Evolutionary conservation across 768 basidiomycete species (phyloP).

Genomic region (Phanerochaete carnosa): DNA sequence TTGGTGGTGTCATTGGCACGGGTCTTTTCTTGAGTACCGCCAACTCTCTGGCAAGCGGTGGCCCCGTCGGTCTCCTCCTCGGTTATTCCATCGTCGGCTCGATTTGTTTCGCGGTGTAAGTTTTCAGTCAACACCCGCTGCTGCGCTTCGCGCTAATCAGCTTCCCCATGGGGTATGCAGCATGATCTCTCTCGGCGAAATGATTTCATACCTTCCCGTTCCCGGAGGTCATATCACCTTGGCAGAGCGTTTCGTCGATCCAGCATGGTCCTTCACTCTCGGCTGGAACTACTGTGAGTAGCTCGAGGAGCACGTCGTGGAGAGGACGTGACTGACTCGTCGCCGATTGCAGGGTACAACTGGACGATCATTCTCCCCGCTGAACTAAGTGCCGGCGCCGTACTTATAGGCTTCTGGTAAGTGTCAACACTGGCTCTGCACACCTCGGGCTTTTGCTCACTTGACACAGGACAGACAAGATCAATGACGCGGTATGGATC

Average conservation of each 20-base stretch:
- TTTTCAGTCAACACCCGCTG: neutral
- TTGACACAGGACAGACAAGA: slow-evolving; percentile 30
- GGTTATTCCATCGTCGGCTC: slow-evolving; percentile 66
- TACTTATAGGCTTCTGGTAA: slow-evolving; percentile 69
- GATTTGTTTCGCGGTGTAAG: slow-evolving; percentile 58
- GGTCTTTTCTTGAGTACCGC: slow-evolving; percentile 50
- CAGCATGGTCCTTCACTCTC: slow-evolving; percentile 57
- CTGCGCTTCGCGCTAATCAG: neutral
- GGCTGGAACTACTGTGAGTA: slow-evolving; percentile 52
- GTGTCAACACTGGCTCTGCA: neutral
- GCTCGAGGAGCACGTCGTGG: neutral
- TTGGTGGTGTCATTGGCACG: slow-evolving; percentile 45
- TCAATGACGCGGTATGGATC: slow-evolving; percentile 77
- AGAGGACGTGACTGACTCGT: neutral
- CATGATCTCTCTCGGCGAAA: slow-evolving; percentile 60
- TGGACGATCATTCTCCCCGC: slow-evolving; percentile 70
- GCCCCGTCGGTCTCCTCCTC: slow-evolving; percentile 68
- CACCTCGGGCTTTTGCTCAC: slow-evolving; percentile 21
- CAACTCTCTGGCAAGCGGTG: slow-evolving; percentile 31
- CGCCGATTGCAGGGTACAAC: slow-evolving; percentile 41
- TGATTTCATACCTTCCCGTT: slow-evolving; percentile 76
- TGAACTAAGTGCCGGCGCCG: slow-evolving; percentile 70
- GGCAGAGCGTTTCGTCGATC: slow-evolving; percentile 80
- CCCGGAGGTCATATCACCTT: slow-evolving; percentile 80
- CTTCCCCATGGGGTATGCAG: slow-evolving; percentile 29